Evolutionary conservation across 257 asterid genomes (phyloP), one percentile per base, ranked within the genome.

Genomic region (Pogostemon cablin): DNA sequence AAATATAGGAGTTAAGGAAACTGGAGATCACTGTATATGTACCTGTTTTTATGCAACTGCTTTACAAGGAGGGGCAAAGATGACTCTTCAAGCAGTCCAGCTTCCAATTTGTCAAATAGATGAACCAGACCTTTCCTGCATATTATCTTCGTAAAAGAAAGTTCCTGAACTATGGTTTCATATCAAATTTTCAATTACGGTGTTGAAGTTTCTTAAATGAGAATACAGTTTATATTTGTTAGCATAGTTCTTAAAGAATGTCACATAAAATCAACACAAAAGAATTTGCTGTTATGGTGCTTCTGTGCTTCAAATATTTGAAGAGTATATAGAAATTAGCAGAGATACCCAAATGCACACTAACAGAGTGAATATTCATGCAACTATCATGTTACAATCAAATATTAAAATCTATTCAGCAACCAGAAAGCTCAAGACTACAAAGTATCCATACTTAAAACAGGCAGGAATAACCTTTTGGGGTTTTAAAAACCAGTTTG

Each of bases 121-220:
- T 87, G 88, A 65, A 89, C 96, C 10, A 93, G 84, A 77, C 93
- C 87, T 82, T 83, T 88, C 95, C 99, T 93, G 95, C 79, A 77
- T 42, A 57, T 40, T 65, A 65, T 55, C 62, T 63, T 80, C 67
- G 59, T 74, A 20, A 62, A 68, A 65, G 66, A 37, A 72, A 65
- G 57, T 49, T 34, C 57, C 67, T 54, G 60, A 9, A 41, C 47
- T 39, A 71, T 57, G 61, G 54, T 17, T 10, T 50, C 62, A 25
- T 41, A 34, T 25, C 32, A 62, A 7, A n/a, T 25, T 25, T 25
- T 25, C 32, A 25, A 9, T 17, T 62, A 56, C 34, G 3, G 20
- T 15, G 43, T 43, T 48, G 52, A 40, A 52, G 52, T 50, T 38
- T 63, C 42, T 49, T 20, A 12, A 5, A 25, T 4, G 43, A 17